Evolutionary conservation across 345 rosid genomes (phyloP).

Genomic region (Erucastrum elatum): DNA sequence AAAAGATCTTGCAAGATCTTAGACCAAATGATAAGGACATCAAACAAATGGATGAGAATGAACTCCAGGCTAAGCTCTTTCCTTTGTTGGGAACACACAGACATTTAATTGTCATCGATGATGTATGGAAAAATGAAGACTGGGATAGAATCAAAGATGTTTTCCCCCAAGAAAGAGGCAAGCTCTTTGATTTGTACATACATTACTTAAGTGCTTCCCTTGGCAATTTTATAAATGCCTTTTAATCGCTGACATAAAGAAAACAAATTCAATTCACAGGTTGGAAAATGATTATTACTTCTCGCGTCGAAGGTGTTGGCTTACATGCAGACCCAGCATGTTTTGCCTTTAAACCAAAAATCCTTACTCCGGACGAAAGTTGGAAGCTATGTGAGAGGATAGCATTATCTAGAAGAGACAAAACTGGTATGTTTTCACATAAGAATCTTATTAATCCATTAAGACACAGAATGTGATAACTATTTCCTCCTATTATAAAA

Average conservation of each 20-base stretch:
- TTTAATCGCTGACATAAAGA: background rate
- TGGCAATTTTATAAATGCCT: background rate
- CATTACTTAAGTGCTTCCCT: background rate
- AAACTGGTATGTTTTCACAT: constrained; percentile 24
- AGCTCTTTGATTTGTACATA: background rate
- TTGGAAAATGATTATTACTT: constrained; percentile 49
- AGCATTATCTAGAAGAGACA: constrained; percentile 21
- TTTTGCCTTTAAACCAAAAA: constrained; percentile 3
- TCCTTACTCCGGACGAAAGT: constrained; percentile 35
- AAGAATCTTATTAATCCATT: background rate
- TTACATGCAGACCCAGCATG: constrained; percentile 28
- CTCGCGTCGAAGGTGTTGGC: constrained; percentile 46
- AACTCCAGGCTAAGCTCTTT: background rate
- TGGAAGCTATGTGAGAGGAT: constrained; percentile 45
- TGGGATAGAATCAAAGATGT: background rate
- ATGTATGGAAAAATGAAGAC: background rate
- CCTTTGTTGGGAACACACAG: background rate
- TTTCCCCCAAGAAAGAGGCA: background rate
- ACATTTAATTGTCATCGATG: background rate
- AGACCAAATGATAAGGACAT: background rate
- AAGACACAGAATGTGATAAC: background rate
- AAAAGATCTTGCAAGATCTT: background rate
- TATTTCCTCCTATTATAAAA: background rate
- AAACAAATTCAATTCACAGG: background rate
- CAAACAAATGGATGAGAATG: background rate